Conservation (phyloP, 371 early-diverging fungal genomes). For the Chytridium lagenaria region DNA sequence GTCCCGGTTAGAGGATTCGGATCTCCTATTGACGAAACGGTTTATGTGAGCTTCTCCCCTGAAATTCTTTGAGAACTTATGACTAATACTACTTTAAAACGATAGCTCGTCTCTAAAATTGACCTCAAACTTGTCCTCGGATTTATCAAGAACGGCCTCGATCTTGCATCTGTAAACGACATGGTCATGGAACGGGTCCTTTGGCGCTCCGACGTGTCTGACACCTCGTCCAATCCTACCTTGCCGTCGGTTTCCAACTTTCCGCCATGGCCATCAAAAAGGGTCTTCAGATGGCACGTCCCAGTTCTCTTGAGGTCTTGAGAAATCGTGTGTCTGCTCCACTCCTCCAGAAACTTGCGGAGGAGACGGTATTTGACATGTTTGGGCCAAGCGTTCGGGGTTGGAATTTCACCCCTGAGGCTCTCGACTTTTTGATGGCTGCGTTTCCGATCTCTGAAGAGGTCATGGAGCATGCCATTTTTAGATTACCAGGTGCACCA, state of each 20-base stretch:
- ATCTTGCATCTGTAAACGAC: slow-evolving; percentile 45
- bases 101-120: slow-evolving; percentile 42
- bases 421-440: slow-evolving; percentile 40
- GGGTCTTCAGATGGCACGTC: slow-evolving; percentile 46
- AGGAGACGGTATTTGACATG: slow-evolving; percentile 50
- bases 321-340: slow-evolving; percentile 13
- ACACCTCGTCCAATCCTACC: slow-evolving; percentile 37
- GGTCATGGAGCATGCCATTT: slow-evolving; percentile 39
- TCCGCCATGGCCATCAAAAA: slow-evolving; percentile 41
- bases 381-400: slow-evolving; percentile 50
- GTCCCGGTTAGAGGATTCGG: slow-evolving; percentile 46
- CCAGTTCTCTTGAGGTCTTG: slow-evolving; percentile 39
- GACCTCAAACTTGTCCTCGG: slow-evolving; percentile 39
- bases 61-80: neutral
- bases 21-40: slow-evolving; percentile 48
- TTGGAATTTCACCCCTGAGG: slow-evolving; percentile 45
- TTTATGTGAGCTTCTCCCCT: slow-evolving; percentile 42
- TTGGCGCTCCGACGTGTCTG: slow-evolving; percentile 46
- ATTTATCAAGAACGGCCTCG: slow-evolving; percentile 46
- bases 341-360: slow-evolving; percentile 35
- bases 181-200: slow-evolving; percentile 50
- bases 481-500: slow-evolving; percentile 37
- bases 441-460: slow-evolving; percentile 41
- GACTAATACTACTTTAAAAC: neutral
- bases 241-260: slow-evolving; percentile 47